Evolutionary conservation across 139 green algal genomes (phyloP).

Genomic region (Asterochloris sp.): DNA sequence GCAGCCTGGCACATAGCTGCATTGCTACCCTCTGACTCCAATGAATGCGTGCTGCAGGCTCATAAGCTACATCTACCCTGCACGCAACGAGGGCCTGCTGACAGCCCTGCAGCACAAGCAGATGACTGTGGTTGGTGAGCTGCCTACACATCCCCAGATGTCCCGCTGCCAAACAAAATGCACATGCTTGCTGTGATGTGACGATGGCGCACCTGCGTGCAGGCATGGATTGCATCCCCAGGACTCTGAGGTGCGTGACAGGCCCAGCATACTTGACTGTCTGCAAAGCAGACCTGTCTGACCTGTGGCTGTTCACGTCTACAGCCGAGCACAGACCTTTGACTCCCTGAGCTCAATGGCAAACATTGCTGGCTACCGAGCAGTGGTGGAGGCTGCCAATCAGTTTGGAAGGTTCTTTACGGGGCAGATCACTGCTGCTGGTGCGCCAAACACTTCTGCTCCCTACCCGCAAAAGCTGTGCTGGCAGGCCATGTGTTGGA

Average conservation of each 20-base stretch:
- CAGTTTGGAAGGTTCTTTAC: conserved; percentile 84
- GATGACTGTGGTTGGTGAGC: conserved; percentile 65
- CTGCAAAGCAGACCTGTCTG: background rate
- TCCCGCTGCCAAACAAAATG: too few relatives aligned
- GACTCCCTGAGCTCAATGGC: conserved; percentile 82
- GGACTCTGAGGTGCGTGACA: conserved; percentile 44
- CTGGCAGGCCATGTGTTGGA: too few relatives aligned
- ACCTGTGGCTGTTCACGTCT: conserved; percentile 2
- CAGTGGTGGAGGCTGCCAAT: conserved; percentile 73
- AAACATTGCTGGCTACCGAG: conserved; percentile 82
- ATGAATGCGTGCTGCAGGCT: conserved; percentile 38
- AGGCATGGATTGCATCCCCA: conserved; percentile 90
- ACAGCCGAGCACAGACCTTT: conserved; percentile 73
- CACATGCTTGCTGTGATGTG: background rate
- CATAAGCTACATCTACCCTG: conserved; percentile 76
- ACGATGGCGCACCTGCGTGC: background rate
- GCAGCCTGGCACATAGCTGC: background rate
- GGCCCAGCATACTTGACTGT: conserved; percentile 14
- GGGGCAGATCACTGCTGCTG: conserved; percentile 90
- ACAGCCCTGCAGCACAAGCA: conserved; percentile 52
- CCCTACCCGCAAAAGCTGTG: background rate
- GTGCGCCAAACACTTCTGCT: conserved; percentile 71
- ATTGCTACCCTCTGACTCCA: background rate
- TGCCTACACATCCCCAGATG: background rate
- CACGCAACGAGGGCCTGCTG: conserved; percentile 74